Evolutionary conservation across 2,329 filamentous ascomycete genomes (phyloP).

Genomic region (Ophiostoma australiae): DNA sequence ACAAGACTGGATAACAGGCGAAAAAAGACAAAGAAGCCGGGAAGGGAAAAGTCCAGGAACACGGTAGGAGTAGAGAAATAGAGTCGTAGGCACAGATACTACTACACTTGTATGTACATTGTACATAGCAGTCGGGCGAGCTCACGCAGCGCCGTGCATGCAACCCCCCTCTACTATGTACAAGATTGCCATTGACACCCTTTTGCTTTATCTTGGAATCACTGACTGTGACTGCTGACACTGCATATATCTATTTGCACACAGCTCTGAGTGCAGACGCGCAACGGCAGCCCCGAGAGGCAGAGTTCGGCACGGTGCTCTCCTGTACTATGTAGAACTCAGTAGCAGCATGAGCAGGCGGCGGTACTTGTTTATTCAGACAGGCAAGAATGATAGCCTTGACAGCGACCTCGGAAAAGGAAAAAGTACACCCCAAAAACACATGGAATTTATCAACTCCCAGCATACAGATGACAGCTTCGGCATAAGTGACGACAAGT

Average conservation of each 20-base stretch:
- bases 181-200: neutral
- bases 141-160: no score
- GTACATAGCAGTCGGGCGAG: no score
- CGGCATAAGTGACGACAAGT: neutral
- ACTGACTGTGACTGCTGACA: neutral
- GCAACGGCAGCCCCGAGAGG: neutral
- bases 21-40: neutral
- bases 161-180: neutral
- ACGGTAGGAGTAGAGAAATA: neutral
- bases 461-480: neutral
- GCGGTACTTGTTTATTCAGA: neutral
- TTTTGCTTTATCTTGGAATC: neutral
- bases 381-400: neutral
- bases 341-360: neutral
- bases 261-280: neutral
- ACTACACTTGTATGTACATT: no score
- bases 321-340: no score
- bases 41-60: conserved; percentile 5
- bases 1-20: neutral
- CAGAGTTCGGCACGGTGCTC: neutral
- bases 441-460: neutral
- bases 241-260: neutral
- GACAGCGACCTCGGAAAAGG: neutral
- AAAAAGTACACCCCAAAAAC: neutral
- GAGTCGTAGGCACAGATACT: neutral